Evolutionary conservation across 768 basidiomycete species (phyloP), one percentile per base, ranked within the genome.

Genomic region (Suillus subalutaceus): DNA sequence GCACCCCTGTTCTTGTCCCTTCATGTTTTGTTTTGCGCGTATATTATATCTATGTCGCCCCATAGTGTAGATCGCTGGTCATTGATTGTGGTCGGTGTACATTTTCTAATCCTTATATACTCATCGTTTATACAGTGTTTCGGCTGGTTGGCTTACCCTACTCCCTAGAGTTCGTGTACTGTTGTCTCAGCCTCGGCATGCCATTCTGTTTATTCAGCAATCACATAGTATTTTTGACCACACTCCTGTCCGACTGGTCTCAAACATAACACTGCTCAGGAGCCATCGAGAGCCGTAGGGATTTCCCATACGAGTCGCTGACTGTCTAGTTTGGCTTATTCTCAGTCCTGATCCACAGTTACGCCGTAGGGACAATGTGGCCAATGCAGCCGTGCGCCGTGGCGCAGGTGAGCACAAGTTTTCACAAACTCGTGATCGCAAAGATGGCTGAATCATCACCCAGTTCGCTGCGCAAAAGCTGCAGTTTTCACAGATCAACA

Each of bases 41-140:
- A 77, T 72, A 76, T 78, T 76, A 78, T 78, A 75, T 70, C 71
- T 75, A 76, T 66, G 69, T 71, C 65, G 46, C 50, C 65, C 64
- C 65, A 63, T 76, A 78, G 68, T 72, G 72, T 76, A 78, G 72
- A 78, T 72, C 68, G 67, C 62, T 62, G 37, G 65, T 68, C 48
- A 50, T 23, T 67, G 66, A 60, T 70, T 63, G 32, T 68, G 73
- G 67, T 68, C 65, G 53, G 65, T 62, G 67, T 65, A 32, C 67
- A 65, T 63, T 75, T 67, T 72, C 73, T 78, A 78, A 78, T 76
- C 76, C 71, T 30, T 78, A 59, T 75, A 78, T 78, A 75, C 69
- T 75, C 71, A 44, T 77, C 68, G 71, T 76, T 75, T 75, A 77
- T 78, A 74, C 68, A 66, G 58, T 18, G 58, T 59, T 59, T n/a